Percentiles rank a stretch among this genome's conserved stretches.
phyloP scores from a whole-genome alignment of 1,284 basidiomycete genomes.

The Cutaneotrichosporon mucoides region DNA sequence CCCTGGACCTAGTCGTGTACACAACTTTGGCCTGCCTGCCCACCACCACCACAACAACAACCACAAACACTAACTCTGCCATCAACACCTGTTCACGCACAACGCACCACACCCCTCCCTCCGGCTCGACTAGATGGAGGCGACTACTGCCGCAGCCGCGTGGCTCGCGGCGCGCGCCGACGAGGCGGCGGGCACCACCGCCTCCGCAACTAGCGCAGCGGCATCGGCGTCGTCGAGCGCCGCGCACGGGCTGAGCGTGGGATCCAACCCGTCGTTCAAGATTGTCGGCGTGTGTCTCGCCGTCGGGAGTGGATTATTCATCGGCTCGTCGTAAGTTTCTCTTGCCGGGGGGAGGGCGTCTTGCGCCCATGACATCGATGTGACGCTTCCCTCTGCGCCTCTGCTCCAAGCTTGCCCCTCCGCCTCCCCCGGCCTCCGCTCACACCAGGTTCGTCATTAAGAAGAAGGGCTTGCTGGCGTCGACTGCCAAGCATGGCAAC shows the following conservation, averaged over 20 bases:
- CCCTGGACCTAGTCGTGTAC: too few relatives aligned
- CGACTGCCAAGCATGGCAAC: slow-evolving; percentile 55
- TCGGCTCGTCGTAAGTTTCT: slow-evolving; percentile 70
- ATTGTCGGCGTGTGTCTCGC: slow-evolving; percentile 68
- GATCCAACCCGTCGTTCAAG: slow-evolving; percentile 45
- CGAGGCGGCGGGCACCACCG: not conserved
- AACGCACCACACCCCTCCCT: too few relatives aligned
- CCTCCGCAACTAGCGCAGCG: not conserved
- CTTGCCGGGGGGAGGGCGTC: too few relatives aligned
- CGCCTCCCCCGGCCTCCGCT: not conserved
- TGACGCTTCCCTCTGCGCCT: too few relatives aligned
- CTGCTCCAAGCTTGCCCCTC: too few relatives aligned
- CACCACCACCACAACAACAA: too few relatives aligned
- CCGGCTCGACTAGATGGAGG: not conserved
- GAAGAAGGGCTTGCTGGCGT: slow-evolving; percentile 73
- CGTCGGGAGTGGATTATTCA: slow-evolving; percentile 76
- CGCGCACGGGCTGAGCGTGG: not conserved
- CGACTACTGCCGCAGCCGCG: not conserved
- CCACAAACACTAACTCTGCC: too few relatives aligned
- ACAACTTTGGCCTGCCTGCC: too few relatives aligned
- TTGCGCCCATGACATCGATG: too few relatives aligned
- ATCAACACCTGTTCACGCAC: too few relatives aligned
- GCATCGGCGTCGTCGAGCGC: not conserved
- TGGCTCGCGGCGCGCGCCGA: slow-evolving; percentile 1
- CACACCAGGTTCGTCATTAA: slow-evolving; percentile 60